Evolutionary conservation across 1,139 yeast species (phyloP).

Genomic region (Saccharomyces pastorianus): DNA sequence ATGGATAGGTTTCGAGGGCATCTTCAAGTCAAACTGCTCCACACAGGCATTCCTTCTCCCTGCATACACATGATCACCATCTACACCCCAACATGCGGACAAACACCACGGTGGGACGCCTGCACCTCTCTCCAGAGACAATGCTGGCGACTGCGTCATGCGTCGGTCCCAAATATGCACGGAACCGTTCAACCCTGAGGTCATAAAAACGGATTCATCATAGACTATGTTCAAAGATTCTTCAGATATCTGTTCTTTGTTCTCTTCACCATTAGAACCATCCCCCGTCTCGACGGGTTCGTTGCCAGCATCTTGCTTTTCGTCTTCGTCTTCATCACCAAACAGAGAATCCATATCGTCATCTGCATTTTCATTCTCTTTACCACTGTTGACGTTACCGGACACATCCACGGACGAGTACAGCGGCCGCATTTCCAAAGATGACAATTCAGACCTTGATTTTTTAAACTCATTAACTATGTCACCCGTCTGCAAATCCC

Average conservation of each 20-base stretch:
- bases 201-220: constrained; percentile 61
- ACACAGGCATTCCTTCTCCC: constrained; percentile 87
- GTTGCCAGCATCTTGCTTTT: constrained; percentile 24
- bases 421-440: constrained; percentile 68
- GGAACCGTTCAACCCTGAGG: constrained; percentile 80
- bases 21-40: constrained; percentile 72
- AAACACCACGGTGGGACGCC: constrained; percentile 92
- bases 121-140: constrained; percentile 51
- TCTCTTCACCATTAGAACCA: neutral
- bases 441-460: constrained; percentile 71
- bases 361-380: constrained; percentile 33
- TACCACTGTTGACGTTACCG: constrained; percentile 1
- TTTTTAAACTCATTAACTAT: constrained; percentile 39
- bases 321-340: constrained; percentile 65
- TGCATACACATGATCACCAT: constrained; percentile 70
- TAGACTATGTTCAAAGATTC: constrained; percentile 23
- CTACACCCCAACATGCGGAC: constrained; percentile 83
- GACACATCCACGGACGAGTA: constrained; percentile 41
- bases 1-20: constrained; percentile 48
- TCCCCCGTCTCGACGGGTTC: constrained; percentile 1
- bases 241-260: constrained; percentile 26
- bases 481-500: constrained; percentile 80
- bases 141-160: constrained; percentile 37
- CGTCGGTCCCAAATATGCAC: constrained; percentile 80
- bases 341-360: constrained; percentile 72